Conservation (phyloP, 2,329 filamentous ascomycete genomes). For the Neonectria sp. region DNA sequence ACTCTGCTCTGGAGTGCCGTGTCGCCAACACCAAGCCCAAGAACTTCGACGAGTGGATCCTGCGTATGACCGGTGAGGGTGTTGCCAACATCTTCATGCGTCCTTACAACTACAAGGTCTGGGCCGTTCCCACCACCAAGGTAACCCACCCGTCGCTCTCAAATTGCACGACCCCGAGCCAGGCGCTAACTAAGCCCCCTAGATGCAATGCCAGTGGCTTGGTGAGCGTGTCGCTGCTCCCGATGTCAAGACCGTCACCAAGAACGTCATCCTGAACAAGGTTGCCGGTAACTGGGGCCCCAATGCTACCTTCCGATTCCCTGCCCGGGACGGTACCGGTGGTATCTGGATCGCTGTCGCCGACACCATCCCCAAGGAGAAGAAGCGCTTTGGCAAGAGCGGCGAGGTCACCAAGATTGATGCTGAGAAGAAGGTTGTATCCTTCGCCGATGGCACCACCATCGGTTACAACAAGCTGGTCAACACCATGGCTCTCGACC, state of each 20-base stretch:
- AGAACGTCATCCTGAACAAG: conserved; percentile 97
- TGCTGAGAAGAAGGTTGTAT: conserved; percentile 86
- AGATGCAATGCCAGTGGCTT: conserved; percentile 99
- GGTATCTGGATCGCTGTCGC: conserved; percentile 99
- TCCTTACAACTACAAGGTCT: conserved; percentile 99
- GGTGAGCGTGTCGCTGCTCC: conserved; percentile 98
- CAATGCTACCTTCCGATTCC: conserved; percentile 98
- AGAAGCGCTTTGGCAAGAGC: conserved; percentile 89
- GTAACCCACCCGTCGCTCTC: conserved; percentile 61
- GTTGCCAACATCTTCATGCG: conserved; percentile 98
- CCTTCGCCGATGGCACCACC: conserved; percentile 86
- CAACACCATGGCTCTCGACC: conserved; percentile 96
- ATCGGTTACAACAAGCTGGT: conserved; percentile 94
- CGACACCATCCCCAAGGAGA: conserved; percentile 91
- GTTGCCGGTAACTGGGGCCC: conserved; percentile 98
- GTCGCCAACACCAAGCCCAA: conserved; percentile 93
- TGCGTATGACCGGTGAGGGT: conserved; percentile 90
- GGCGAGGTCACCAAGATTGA: conserved; percentile 90
- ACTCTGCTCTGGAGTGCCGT: conserved; percentile 89
- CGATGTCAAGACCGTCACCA: conserved; percentile 92
- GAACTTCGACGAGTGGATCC: conserved; percentile 98
- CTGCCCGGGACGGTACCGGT: conserved; percentile 93
- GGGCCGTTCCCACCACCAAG: conserved; percentile 98
- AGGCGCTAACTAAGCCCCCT: conserved; percentile 27
- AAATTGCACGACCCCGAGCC: neutral